Percentiles rank a stretch among this genome's conserved stretches.
Conservation (phyloP, 1,139 yeast species). For the Komagataea norvegica region DNA sequence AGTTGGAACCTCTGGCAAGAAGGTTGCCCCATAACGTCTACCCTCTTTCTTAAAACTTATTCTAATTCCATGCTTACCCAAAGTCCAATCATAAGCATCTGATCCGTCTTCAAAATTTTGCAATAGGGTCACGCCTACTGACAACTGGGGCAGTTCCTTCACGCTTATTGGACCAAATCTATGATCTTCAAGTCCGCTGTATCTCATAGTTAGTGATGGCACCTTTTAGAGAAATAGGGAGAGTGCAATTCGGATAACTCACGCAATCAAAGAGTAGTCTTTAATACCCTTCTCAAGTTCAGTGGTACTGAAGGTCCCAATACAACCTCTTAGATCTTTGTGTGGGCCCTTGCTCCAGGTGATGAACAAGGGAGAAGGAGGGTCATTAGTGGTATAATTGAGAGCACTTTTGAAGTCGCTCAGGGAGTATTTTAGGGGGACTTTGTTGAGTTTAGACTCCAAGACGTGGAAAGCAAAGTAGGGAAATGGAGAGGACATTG, state of each 20-base stretch:
- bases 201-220: not conserved
- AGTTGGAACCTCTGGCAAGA: slow-evolving; percentile 84
- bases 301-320: slow-evolving; percentile 68
- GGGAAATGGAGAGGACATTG: slow-evolving; percentile 14
- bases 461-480: slow-evolving; percentile 12
- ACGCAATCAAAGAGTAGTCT: slow-evolving; percentile 60
- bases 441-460: slow-evolving; percentile 1
- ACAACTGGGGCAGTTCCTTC: slow-evolving; percentile 48
- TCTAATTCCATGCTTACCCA: slow-evolving; percentile 80
- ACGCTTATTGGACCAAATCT: slow-evolving; percentile 65
- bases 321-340: slow-evolving; percentile 74
- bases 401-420: slow-evolving; percentile 3
- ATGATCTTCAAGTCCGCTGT: slow-evolving; percentile 62
- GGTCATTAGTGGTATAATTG: slow-evolving; percentile 8
- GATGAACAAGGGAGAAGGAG: slow-evolving; percentile 63
- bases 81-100: slow-evolving; percentile 63
- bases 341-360: slow-evolving; percentile 60
- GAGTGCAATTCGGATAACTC: slow-evolving; percentile 11
- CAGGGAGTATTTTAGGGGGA: not conserved
- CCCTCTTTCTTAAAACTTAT: slow-evolving; percentile 43
- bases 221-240: not conserved
- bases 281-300: slow-evolving; percentile 54
- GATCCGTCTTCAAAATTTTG: slow-evolving; percentile 51
- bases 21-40: slow-evolving; percentile 60
- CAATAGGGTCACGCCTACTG: slow-evolving; percentile 55